These are phyloP conservation scores for Neopestalotiopsis sp. DNA, from an alignment of 2,329 filamentous ascomycete species.

Conservation along the genomic window DNA sequence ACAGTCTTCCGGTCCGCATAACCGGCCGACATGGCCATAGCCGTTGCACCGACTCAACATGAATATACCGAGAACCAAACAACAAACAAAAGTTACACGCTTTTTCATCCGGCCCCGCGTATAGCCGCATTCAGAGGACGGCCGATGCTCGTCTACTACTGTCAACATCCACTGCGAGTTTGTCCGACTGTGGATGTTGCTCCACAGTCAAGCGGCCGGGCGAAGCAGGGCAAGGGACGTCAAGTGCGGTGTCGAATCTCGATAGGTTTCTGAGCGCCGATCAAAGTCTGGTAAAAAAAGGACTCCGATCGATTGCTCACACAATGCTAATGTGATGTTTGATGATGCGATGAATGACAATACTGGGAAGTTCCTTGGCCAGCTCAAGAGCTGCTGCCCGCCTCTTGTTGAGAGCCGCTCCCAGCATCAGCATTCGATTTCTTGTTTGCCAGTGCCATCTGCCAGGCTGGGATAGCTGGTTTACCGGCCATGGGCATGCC, in stretches of 20 bases:
- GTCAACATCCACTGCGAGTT: background rate
- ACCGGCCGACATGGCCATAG: background rate
- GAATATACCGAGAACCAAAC: background rate
- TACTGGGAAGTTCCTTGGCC: background rate
- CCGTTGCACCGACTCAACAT: background rate
- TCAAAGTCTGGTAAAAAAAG: background rate
- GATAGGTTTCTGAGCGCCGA: background rate
- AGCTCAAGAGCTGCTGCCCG: conserved; percentile 27
- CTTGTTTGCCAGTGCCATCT: conserved; percentile 73
- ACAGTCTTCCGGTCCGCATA: background rate
- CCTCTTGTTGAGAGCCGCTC: conserved; percentile 29
- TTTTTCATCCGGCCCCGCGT: background rate
- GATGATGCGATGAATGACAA: background rate
- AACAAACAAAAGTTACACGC: background rate
- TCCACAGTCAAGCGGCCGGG: background rate
- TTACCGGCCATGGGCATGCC: conserved; percentile 53
- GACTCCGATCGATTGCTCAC: background rate
- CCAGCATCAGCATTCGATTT: conserved; percentile 20
- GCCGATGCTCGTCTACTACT: background rate
- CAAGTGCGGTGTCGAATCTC: background rate
- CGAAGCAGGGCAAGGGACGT: background rate
- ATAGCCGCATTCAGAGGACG: background rate
- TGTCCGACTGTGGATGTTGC: background rate
- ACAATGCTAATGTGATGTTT: background rate
- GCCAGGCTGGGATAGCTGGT: conserved; percentile 81